Evolutionary conservation across 495 filamentous ascomycete genomes (phyloP), one percentile per base, ranked within the genome.

Genomic region (Daldinia vernicosa): DNA sequence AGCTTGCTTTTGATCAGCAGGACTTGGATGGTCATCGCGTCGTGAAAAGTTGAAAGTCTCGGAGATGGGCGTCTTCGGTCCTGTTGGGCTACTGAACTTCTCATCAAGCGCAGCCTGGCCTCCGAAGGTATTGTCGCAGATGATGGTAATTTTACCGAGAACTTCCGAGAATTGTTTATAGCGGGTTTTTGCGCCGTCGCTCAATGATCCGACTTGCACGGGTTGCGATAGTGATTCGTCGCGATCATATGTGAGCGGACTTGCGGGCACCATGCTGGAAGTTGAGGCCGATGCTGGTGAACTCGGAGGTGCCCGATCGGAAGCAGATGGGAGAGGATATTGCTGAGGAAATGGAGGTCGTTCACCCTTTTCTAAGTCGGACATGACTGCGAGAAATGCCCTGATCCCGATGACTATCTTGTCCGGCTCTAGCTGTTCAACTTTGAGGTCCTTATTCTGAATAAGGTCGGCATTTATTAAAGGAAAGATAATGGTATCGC

Each of bases 41-140:
- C 92, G 86, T 24, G 84, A 77, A 69, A 99, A 99, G 58, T 91
- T 94, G 77, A 98, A 99, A 0, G 94, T 93, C 65, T 98, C 94
- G 6, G 95, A 85, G 60, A 98, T 92, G 2, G 96, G 96, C 0
- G 96, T 98, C 76, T 97, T 97, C 0, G 95, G 94, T 0, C 92
- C 92, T n/a, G 24, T 52, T 19, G 89, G 85, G 63, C 90, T 87
- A 60, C 90, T 90, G 77, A 98, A 96, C 77, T 97, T 97, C 78
- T 99, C 96, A 70, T 99, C 95, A 51, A 98, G 80, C 1, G 92
- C 92, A 27, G 94, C 95, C 78, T 99, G 95, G 4, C 95, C 95
- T 57, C 96, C 96, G 78, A 98, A 98, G 6, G 95, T 91, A 66
- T 95, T 95, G 77, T 98, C 95, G 78, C 95, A 98, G 11, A 98